A percentile compares a stretch with the other conserved stretches of the same genome.
These are phyloP conservation scores for Rhodotorula sp. DNA, from an alignment of 1,284 basidiomycete species.

Conservation along the genomic window DNA sequence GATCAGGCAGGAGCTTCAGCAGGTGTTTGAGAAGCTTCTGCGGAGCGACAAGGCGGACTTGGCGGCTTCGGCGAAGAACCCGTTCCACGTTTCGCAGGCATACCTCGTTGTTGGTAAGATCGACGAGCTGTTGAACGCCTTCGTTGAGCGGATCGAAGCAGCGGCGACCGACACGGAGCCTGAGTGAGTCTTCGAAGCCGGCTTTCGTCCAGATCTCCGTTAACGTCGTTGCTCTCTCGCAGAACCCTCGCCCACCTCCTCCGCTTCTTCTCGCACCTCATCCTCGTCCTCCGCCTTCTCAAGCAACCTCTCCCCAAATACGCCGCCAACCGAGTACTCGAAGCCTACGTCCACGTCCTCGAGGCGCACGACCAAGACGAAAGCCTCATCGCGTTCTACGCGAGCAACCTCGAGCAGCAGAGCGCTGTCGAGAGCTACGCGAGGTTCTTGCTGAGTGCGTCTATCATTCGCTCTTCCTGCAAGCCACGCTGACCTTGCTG, in stretches of 20 bases:
- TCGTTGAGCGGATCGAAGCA: slow-evolving; percentile 60
- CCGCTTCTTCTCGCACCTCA: slow-evolving; percentile 94
- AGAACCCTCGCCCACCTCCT: slow-evolving; percentile 51
- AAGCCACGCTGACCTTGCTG: too few relatives aligned
- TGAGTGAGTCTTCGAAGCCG: slow-evolving; percentile 57
- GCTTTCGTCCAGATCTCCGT: too few relatives aligned
- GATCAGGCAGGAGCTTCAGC: slow-evolving; percentile 31
- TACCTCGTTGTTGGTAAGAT: slow-evolving; percentile 77
- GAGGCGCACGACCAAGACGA: slow-evolving; percentile 68
- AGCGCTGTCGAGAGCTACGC: slow-evolving; percentile 92
- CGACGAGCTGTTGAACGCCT: slow-evolving; percentile 66
- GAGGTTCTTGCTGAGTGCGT: slow-evolving; percentile 68
- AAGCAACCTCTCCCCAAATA: slow-evolving; percentile 63
- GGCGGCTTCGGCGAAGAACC: slow-evolving; percentile 64
- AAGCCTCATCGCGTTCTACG: slow-evolving; percentile 88
- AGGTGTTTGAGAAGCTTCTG: slow-evolving; percentile 34
- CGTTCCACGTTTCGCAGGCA: slow-evolving; percentile 81
- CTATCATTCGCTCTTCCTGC: neutral
- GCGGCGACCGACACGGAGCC: slow-evolving; percentile 52
- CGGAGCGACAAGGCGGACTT: slow-evolving; percentile 27
- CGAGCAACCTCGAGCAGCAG: slow-evolving; percentile 77
- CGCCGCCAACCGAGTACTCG: slow-evolving; percentile 72
- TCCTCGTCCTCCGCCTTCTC: slow-evolving; percentile 81
- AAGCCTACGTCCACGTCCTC: slow-evolving; percentile 83
- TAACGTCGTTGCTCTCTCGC: neutral